These are phyloP conservation scores for Cryptosporidium viatorum DNA, from an alignment of 169 alveolate species.

Conservation along the genomic window DNA sequence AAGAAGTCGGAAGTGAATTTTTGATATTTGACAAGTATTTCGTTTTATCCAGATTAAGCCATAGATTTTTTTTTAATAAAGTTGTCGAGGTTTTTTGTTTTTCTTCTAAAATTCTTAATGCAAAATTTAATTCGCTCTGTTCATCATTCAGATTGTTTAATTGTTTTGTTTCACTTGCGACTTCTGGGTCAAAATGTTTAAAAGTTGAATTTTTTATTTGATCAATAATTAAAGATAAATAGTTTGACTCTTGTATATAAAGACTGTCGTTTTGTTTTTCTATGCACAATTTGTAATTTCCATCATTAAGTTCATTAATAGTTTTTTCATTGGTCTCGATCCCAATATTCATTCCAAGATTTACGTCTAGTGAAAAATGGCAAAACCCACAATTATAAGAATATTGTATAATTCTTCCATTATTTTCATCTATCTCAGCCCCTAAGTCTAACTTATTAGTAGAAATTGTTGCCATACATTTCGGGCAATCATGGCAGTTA, in stretches of 20 bases:
- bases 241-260: not conserved
- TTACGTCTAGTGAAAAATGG: not conserved
- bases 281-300: not conserved
- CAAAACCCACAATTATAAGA: slow-evolving; percentile 16
- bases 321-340: not conserved
- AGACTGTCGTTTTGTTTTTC: not conserved
- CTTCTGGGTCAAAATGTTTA: not conserved
- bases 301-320: not conserved
- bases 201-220: not conserved
- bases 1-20: not conserved
- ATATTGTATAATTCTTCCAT: not conserved
- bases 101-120: not conserved
- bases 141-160: not conserved
- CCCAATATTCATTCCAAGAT: not conserved
- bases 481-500: slow-evolving; percentile 80
- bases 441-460: not conserved
- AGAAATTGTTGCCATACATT: slow-evolving; percentile 68
- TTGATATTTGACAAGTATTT: not conserved
- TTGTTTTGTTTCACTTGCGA: not conserved
- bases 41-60: not conserved
- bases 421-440: not conserved
- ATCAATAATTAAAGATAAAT: not conserved
- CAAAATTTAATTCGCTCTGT: not conserved
- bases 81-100: not conserved
- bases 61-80: not conserved